Evolutionary conservation across 2,329 filamentous ascomycete genomes (phyloP).

Genomic region (Penicillium sp.): DNA sequence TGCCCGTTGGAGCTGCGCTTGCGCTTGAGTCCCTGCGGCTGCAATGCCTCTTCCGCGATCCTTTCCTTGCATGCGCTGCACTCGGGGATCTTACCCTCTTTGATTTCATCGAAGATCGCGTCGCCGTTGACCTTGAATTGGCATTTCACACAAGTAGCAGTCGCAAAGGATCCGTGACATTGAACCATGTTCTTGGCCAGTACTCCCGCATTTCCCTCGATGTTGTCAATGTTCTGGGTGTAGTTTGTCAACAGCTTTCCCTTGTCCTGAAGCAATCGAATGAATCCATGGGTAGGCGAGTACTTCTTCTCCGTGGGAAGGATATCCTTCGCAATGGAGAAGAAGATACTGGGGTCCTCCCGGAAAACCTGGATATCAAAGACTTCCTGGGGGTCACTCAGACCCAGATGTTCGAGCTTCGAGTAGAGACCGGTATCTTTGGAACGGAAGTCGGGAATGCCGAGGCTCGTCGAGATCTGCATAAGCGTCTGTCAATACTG

Average conservation of each 20-base stretch:
- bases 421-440: slow-evolving; percentile 91
- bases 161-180: slow-evolving; percentile 95
- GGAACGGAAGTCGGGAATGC: slow-evolving; percentile 95
- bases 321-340: slow-evolving; percentile 87
- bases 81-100: slow-evolving; percentile 71
- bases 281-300: slow-evolving; percentile 93
- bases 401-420: slow-evolving; percentile 74
- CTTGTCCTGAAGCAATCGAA: slow-evolving; percentile 82
- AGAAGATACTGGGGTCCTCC: slow-evolving; percentile 86
- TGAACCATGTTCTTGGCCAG: slow-evolving; percentile 80
- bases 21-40: slow-evolving; percentile 53
- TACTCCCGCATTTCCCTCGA: slow-evolving; percentile 86
- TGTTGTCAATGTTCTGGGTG: slow-evolving; percentile 98
- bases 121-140: slow-evolving; percentile 72
- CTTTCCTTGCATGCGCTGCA: slow-evolving; percentile 70
- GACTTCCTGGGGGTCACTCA: slow-evolving; percentile 86
- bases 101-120: slow-evolving; percentile 77
- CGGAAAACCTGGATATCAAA: slow-evolving; percentile 89
- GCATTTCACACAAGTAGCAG: slow-evolving; percentile 85
- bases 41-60: slow-evolving; percentile 46
- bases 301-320: slow-evolving; percentile 76
- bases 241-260: slow-evolving; percentile 94
- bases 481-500: slow-evolving; percentile 1
- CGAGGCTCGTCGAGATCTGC: slow-evolving; percentile 87
- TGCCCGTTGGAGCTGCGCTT: slow-evolving; percentile 54